These are phyloP conservation scores for Cyclostephanos invisitatus DNA, from an alignment of 108 stramenopile genomes.

Conservation along the genomic window DNA sequence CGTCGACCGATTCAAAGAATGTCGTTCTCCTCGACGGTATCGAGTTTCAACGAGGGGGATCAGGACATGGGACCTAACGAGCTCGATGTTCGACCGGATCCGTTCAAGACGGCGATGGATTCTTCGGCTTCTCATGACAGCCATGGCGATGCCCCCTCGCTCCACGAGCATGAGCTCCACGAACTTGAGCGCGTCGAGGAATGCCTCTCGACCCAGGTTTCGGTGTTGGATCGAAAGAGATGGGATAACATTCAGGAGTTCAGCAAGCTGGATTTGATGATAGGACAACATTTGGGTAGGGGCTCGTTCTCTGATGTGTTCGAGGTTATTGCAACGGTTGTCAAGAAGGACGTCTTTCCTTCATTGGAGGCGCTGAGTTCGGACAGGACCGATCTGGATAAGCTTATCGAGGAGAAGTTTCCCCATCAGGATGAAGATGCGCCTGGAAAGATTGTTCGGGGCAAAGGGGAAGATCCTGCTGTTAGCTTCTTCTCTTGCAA, in stretches of 20 bases:
- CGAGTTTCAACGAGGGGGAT: no score
- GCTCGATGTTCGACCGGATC: no score
- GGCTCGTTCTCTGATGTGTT: conserved; percentile 36
- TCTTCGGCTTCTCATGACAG: not conserved
- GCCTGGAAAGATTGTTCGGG: not conserved
- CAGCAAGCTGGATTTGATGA: conserved; percentile 18
- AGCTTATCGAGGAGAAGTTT: conserved; percentile 4
- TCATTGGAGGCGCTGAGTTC: not conserved
- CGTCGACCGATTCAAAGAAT: no score
- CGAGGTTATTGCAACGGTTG: conserved; percentile 15
- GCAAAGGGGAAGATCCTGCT: not conserved
- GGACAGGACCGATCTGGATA: conserved; percentile 12
- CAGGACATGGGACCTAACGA: no score
- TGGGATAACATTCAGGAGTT: conserved; percentile 14
- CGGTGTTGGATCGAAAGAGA: conserved; percentile 2
- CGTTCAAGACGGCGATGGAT: not conserved
- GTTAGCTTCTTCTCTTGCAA: not conserved
- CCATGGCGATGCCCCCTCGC: not conserved
- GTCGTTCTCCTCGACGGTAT: no score
- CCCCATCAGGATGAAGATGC: not conserved
- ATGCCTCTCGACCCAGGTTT: conserved; percentile 4
- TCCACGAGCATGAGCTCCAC: not conserved
- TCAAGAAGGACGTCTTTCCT: not conserved
- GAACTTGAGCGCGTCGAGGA: not conserved
- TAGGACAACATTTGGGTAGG: conserved; percentile 35